Base-by-base conservation (phyloP, 2,329 filamentous ascomycete genomes). In the Penicillium italicum region DNA sequence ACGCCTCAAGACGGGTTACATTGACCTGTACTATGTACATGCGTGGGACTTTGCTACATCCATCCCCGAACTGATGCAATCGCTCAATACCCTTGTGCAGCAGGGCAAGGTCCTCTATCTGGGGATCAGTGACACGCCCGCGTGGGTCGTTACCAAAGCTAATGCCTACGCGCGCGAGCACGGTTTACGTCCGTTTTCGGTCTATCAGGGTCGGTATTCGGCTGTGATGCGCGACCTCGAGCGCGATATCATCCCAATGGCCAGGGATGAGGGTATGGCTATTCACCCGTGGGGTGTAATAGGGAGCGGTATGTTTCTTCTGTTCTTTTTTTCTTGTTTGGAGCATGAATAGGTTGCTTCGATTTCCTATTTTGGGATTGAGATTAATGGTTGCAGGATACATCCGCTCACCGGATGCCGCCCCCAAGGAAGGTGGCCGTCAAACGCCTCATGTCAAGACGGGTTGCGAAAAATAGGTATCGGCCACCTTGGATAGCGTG, bases 161-260 rank as follows among this genome's bases (percentile, higher is more conserved):
- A 80, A 81, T 54, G 65, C 77, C 71, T 72, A 91, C 67, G 89
- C 89, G 5, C 81, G 85, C 22, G 79, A 83, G 58, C 82, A 90
- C 57, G 86, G 86, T 4, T 76, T 90, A n/a, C 82, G 83, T 0
- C 85, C 81, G 36, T 92, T 92, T 72, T 80, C 77, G 22, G 81
- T 90, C 18, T 90, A 89, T 66, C 85, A 88, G 71, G 87, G 87
- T 10, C 75, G 74, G 11, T 90, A 85, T 85, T 82, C 75, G 22
- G 78, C 80, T 18, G 78, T 75, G 1, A 77, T 83, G 45, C 82
- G 88, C 24, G 87, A 90, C 69, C 82, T 88, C 48, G 85, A 88
- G 74, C 79, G 85, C 24, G 85, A 88, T n/a, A 85, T 88, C 62
- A 78, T 89, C 34, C 85, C 85, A 40, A 89, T 89, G 86, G 77